Evolutionary conservation across 805 yeast genomes (phyloP), one percentile per base, ranked within the genome.

Genomic region (Candida verbasci): DNA sequence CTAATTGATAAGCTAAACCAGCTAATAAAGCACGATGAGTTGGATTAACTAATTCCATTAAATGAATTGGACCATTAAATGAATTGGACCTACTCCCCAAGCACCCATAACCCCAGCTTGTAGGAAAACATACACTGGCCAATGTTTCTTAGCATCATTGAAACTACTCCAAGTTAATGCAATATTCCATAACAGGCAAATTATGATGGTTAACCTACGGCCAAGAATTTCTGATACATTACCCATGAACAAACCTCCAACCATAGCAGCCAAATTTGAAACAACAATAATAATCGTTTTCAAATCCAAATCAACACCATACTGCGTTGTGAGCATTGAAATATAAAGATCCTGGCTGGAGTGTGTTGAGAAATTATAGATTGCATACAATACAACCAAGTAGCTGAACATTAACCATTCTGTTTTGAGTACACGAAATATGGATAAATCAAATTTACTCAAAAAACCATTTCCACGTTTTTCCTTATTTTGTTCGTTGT

Each of bases 31-130:
- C 68, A 56, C 80, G 68, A 60, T 73, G 77, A 41, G 74, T 76
- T 15, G 81, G 79, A 39, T 80, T 80, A 27, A 82, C 68, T 43
- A 80, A 63, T 55, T 78, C 84, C 3, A 78, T 65, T 37, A 80
- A 59, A 55, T 78, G 82, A 40, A 77, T 66, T 37, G 85, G 85
- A 37, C 74, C 65, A 28, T n/a, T n/a, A n/a, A n/a, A n/a, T n/a
- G n/a, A n/a, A n/a, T n/a, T n/a, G n/a, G n/a, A n/a, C n/a, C n/a
- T n/a, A 77, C 78, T 47, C 85, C 85, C 80, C 82, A 80, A 18
- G 80, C 77, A 49, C 85, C 85, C 58, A 78, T 83, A 36, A 80
- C 83, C 41, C 71, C 74, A 50, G 74, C 74, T 50, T 78, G 84
- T 41, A 78, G 56, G 59, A 75, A 77, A 53, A 78, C 78, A 34